Evolutionary conservation across 2,329 filamentous ascomycete genomes (phyloP).

Genomic region (Chalaropsis thielavioides): DNA sequence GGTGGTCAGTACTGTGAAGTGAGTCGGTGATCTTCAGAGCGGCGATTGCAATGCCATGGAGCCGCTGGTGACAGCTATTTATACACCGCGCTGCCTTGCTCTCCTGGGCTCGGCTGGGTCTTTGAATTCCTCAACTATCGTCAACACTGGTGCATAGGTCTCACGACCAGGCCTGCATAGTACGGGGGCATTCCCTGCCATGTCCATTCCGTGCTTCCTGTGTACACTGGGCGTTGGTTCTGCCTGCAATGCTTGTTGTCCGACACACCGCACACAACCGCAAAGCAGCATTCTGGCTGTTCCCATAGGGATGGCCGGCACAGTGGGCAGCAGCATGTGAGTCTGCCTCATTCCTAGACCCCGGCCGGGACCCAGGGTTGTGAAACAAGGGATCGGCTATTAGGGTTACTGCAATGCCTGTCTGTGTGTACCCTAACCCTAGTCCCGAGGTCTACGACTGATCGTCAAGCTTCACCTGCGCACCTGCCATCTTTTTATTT

Average conservation of each 20-base stretch:
- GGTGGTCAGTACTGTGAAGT: not conserved
- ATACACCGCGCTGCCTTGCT: not conserved
- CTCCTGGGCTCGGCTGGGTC: not conserved
- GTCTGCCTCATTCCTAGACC: not conserved
- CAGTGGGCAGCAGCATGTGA: not conserved
- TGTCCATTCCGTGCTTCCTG: not conserved
- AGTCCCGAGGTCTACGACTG: not conserved
- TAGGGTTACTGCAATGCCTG: not conserved
- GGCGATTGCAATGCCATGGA: not conserved
- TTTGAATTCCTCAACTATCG: not conserved
- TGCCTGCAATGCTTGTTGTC: not conserved
- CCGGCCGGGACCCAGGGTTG: not conserved
- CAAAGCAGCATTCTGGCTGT: not conserved
- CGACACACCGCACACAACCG: not conserved
- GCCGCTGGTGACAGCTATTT: not conserved
- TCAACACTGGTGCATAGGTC: not conserved
- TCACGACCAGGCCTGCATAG: not conserved
- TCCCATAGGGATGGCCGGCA: not conserved
- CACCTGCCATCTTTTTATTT: not conserved
- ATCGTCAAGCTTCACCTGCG: not conserved
- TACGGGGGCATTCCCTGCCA: not conserved
- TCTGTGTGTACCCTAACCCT: not conserved
- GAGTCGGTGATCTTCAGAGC: not conserved
- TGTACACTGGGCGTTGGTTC: not conserved
- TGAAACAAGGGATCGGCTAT: not conserved